phyloP scores from a whole-genome alignment of 2,329 filamentous ascomycete species.

The Berkeleyomyces basicola region DNA sequence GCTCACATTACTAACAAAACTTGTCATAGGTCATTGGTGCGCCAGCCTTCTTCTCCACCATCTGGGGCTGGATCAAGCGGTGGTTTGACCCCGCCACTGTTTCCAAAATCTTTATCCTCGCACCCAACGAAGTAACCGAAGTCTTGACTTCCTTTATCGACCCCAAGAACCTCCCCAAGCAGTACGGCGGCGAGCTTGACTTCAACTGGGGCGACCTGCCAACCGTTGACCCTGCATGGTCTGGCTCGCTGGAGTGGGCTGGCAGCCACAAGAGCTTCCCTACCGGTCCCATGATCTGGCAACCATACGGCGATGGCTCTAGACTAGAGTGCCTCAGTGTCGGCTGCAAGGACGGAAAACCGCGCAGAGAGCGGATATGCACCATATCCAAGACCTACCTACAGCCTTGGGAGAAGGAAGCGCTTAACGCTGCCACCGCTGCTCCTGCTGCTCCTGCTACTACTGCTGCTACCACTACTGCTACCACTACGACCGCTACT shows the following conservation, averaged over 20 bases:
- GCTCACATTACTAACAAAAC: slow-evolving; percentile 4
- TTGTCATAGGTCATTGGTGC: slow-evolving; percentile 59
- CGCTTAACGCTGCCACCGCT: neutral
- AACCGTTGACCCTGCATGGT: slow-evolving; percentile 48
- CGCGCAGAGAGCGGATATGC: slow-evolving; percentile 32
- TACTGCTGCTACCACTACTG: neutral
- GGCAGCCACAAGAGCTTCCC: slow-evolving; percentile 37
- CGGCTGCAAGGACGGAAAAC: slow-evolving; percentile 30
- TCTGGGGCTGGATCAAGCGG: slow-evolving; percentile 88
- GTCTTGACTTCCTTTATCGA: slow-evolving; percentile 74
- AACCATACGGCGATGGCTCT: slow-evolving; percentile 29
- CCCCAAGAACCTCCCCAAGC: slow-evolving; percentile 64
- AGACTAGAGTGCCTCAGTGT: slow-evolving; percentile 36
- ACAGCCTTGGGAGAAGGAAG: slow-evolving; percentile 14
- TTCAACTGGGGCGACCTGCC: slow-evolving; percentile 65
- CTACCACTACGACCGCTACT: neutral
- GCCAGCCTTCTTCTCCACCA: slow-evolving; percentile 76
- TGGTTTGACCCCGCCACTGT: slow-evolving; percentile 92
- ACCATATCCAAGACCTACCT: slow-evolving; percentile 31
- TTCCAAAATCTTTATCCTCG: slow-evolving; percentile 89
- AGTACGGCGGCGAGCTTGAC: slow-evolving; percentile 76
- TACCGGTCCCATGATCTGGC: slow-evolving; percentile 40
- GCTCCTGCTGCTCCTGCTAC: neutral
- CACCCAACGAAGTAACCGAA: slow-evolving; percentile 51
- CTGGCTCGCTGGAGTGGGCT: slow-evolving; percentile 34